Conservation (phyloP, 2,329 filamentous ascomycete species). For the Rhynchosporium graminicola region DNA sequence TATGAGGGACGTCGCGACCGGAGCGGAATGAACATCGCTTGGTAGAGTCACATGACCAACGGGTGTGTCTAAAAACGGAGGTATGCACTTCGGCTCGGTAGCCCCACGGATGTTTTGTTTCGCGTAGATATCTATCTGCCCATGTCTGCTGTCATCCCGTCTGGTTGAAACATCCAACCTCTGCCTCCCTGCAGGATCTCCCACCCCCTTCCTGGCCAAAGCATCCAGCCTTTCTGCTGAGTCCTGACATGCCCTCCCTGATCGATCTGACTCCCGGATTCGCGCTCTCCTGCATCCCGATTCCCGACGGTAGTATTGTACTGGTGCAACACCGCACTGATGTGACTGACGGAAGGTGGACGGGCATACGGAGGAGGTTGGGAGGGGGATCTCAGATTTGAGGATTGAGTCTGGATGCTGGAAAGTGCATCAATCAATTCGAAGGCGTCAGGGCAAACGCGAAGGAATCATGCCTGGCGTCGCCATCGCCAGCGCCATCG, state of each 20-base stretch:
- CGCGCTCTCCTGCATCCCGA: background rate
- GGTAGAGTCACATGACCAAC: background rate
- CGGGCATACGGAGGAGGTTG: too few species aligned
- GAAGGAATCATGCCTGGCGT: background rate
- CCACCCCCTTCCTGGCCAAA: background rate
- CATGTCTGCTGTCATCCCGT: background rate
- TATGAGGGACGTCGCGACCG: too few species aligned
- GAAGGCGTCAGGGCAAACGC: conserved; percentile 1
- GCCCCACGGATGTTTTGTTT: background rate
- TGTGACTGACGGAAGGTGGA: background rate
- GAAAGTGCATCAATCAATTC: background rate
- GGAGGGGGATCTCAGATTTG: background rate
- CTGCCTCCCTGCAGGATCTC: background rate
- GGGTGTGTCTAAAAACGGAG: background rate
- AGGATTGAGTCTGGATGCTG: background rate
- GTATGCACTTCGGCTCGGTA: background rate
- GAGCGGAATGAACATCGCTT: too few species aligned
- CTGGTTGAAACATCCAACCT: background rate
- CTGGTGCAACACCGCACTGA: background rate
- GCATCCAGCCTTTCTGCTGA: conserved; percentile 1
- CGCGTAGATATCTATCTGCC: background rate
- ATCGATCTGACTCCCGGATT: conserved; percentile 8
- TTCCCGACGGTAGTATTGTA: background rate
- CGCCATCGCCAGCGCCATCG: background rate
- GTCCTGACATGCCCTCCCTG: background rate